Evolutionary conservation across 2,329 filamentous ascomycete genomes (phyloP).

Genomic region (Chaetomium sp.): DNA sequence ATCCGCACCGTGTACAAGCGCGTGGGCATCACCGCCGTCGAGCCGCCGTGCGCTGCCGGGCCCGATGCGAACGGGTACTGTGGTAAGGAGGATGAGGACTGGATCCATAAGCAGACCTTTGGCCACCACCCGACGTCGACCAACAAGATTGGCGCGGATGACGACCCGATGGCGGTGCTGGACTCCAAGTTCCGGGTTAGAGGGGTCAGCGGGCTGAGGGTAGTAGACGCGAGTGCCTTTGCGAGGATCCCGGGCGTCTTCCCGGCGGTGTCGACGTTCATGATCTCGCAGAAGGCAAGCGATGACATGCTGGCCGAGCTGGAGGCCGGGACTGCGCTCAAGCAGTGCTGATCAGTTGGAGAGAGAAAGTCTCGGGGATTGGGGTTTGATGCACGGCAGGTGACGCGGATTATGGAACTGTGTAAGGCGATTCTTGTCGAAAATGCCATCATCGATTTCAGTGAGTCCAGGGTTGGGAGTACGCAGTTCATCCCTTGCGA

Average conservation of each 20-base stretch:
- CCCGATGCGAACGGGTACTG: constrained; percentile 33
- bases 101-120: constrained; percentile 49
- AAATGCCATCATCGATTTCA: not conserved
- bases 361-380: not conserved
- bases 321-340: constrained; percentile 28
- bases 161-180: constrained; percentile 58
- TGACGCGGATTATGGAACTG: not conserved
- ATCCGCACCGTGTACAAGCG: constrained; percentile 29
- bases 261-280: constrained; percentile 56
- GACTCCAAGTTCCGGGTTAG: constrained; percentile 60
- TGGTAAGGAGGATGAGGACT: constrained; percentile 43
- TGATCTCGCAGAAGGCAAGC: constrained; percentile 63
- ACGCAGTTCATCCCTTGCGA: too few species aligned
- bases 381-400: not conserved
- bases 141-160: constrained; percentile 56
- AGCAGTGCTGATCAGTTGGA: constrained; percentile 13
- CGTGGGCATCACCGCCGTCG: constrained; percentile 30
- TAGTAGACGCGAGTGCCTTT: constrained; percentile 57
- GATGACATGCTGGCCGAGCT: constrained; percentile 53
- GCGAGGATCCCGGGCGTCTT: constrained; percentile 52
- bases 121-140: constrained; percentile 62
- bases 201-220: constrained; percentile 57
- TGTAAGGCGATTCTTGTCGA: not conserved
- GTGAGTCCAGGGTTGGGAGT: too few species aligned
- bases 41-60: constrained; percentile 30